Conservation (phyloP, 805 yeast genomes). For the Saccharomycopsis fodiens region DNA sequence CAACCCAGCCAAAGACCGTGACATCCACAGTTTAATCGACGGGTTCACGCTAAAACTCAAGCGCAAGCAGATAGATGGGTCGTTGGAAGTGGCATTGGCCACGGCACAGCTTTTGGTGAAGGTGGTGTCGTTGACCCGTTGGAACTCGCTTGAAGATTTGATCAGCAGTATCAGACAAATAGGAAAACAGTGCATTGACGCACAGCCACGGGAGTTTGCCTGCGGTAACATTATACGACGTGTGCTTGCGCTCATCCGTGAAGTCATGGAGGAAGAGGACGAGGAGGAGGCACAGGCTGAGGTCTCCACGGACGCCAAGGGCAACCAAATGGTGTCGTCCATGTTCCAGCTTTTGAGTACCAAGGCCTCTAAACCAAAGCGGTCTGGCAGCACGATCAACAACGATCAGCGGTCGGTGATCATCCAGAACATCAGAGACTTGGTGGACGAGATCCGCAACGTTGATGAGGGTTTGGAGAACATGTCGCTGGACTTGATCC, state of each 20-base stretch:
- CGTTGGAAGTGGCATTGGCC: conserved; percentile 75
- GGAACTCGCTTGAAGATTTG: conserved; percentile 72
- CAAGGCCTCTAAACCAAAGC: conserved; percentile 22
- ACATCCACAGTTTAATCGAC: conserved; percentile 35
- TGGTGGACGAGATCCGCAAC: conserved; percentile 84
- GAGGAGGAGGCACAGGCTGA: background rate
- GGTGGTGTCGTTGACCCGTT: conserved; percentile 81
- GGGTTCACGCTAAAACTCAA: conserved; percentile 45
- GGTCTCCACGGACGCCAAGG: conserved; percentile 7
- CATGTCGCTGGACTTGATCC: conserved; percentile 88
- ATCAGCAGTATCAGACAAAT: conserved; percentile 64
- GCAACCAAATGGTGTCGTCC: conserved; percentile 59
- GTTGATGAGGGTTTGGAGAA: conserved; percentile 87
- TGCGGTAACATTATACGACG: conserved; percentile 89
- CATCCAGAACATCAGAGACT: conserved; percentile 86
- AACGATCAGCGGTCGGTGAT: conserved; percentile 73
- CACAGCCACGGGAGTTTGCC: conserved; percentile 84
- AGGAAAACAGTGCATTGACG: conserved; percentile 62
- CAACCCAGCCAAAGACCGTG: conserved; percentile 23
- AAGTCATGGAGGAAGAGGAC: conserved; percentile 58
- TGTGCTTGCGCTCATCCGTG: conserved; percentile 78
- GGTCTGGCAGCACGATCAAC: conserved; percentile 16
- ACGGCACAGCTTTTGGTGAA: conserved; percentile 83
- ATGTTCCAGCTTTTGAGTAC: conserved; percentile 71
- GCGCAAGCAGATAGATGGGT: conserved; percentile 77